Base-by-base conservation (phyloP, 768 basidiomycete genomes). In the Fomitopsis serialis region DNA sequence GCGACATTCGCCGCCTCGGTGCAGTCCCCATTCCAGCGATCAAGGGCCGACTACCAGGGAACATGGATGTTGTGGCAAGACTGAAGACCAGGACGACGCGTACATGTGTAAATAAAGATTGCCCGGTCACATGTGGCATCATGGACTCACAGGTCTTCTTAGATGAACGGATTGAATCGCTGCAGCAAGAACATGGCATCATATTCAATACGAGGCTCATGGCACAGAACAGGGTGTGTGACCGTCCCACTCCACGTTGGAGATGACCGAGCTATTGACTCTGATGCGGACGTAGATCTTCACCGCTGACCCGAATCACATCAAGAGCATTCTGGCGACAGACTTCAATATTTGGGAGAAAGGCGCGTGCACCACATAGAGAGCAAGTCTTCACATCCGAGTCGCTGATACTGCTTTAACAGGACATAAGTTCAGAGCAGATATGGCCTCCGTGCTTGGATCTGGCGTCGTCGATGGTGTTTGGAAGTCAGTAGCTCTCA, bases 401-500 rank as follows among this genome's bases (percentile, higher is more conserved):
- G 5, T 49, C 24, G 9, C 24, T 36, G 12, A 40, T 6, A 17
- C 6, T 40, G 15, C 37, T 70, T 34, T 59, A 62, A 29, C 42
- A 59, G 58, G 59, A 21, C 49, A 55, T 15, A 27, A 52, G 23
- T 61, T 61, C 42, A 50, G 57, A 10, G 45, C 44, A 3, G 51
- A 45, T 13, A 55, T 79, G 72, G 65, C 66, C 3, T 71, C 74
- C 1, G 72, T 85, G 11, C 66, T 86, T 15, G 86, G 86, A 0
- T 74, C 74, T 12, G 86, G 86, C 0, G 80, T 87, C 3, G 87
- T 87, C 64, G 85, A 87, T 57, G 79, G 4, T 54, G 12, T 10
- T 12, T 17, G 74, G 52, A 17, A 19, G 55, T 58, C n/a, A n/a
- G n/a, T n/a, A n/a, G n/a, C n/a, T n/a, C n/a, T n/a, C n/a, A 17